Evolutionary conservation across 306 rosid genomes (phyloP).

Genomic region (Macrotyloma uniflorum): DNA sequence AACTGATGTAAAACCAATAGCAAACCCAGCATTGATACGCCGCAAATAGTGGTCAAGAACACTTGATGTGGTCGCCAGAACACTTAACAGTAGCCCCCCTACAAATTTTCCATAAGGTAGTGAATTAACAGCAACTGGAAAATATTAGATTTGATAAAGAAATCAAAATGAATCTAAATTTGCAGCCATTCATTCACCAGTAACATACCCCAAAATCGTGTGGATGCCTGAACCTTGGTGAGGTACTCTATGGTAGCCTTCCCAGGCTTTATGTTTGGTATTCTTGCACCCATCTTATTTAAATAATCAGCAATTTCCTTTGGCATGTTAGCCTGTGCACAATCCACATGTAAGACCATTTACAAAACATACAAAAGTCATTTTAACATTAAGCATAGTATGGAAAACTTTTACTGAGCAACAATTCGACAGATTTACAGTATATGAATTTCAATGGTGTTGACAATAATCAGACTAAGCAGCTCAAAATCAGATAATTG

Average conservation of each 20-base stretch:
- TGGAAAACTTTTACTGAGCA: not conserved
- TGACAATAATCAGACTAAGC: slow-evolving; percentile 25
- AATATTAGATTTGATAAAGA: slow-evolving; percentile 18
- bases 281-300: slow-evolving; percentile 99
- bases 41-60: slow-evolving; percentile 91
- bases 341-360: slow-evolving; percentile 35
- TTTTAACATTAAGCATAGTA: not conserved
- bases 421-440: slow-evolving; percentile 14
- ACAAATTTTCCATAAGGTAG: slow-evolving; percentile 40
- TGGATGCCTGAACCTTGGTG: slow-evolving; percentile 93
- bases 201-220: slow-evolving; percentile 94
- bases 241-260: slow-evolving; percentile 96
- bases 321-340: slow-evolving; percentile 92
- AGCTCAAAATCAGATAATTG: slow-evolving; percentile 16
- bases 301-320: slow-evolving; percentile 98
- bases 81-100: slow-evolving; percentile 89
- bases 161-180: slow-evolving; percentile 15
- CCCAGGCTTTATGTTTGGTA: slow-evolving; percentile 93
- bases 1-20: slow-evolving; percentile 95
- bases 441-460: not conserved
- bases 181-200: slow-evolving; percentile 29
- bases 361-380: slow-evolving; percentile 20
- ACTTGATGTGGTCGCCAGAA: slow-evolving; percentile 88
- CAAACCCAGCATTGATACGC: slow-evolving; percentile 81
- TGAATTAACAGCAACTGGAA: slow-evolving; percentile 31